Evolutionary conservation across 179 eudicot species (phyloP).

Genomic region (Beta corolliflora): DNA sequence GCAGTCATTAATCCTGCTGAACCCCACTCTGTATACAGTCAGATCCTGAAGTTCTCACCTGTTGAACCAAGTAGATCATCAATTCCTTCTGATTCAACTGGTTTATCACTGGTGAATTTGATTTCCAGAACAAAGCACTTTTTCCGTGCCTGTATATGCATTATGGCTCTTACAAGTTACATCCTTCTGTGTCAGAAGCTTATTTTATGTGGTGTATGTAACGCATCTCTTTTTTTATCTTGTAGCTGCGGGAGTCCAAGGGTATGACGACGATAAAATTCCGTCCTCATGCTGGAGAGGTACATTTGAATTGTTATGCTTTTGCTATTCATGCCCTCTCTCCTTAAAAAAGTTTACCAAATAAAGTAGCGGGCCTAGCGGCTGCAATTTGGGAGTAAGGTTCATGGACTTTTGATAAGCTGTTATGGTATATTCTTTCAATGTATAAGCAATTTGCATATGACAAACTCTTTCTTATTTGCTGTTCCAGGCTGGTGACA

Average conservation of each 20-base stretch:
- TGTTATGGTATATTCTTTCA: not conserved
- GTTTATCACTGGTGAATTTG: not conserved
- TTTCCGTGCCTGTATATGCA: not conserved
- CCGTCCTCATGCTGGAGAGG: conserved; percentile 99
- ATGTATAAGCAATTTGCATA: not conserved
- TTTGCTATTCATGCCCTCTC: not conserved
- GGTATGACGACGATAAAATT: conserved; percentile 96
- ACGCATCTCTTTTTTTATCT: conserved; percentile 18
- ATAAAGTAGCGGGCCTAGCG: not conserved
- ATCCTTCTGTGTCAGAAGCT: conserved; percentile 1
- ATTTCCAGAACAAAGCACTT: not conserved
- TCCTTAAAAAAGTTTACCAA: not conserved
- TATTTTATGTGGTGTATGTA: not conserved
- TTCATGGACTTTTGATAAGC: not conserved
- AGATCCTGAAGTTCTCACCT: not conserved
- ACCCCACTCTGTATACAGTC: not conserved
- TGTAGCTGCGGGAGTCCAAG: conserved; percentile 98
- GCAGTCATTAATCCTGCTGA: not conserved
- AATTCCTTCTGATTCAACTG: not conserved
- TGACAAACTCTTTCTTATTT: not conserved
- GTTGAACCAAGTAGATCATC: not conserved
- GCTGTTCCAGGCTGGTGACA: conserved; percentile 89
- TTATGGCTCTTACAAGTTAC: not conserved
- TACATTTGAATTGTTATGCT: conserved; percentile 14
- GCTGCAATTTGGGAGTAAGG: not conserved